Evolutionary conservation across 495 filamentous ascomycete genomes (phyloP).

Genomic region (Endocarpon pusillum): DNA sequence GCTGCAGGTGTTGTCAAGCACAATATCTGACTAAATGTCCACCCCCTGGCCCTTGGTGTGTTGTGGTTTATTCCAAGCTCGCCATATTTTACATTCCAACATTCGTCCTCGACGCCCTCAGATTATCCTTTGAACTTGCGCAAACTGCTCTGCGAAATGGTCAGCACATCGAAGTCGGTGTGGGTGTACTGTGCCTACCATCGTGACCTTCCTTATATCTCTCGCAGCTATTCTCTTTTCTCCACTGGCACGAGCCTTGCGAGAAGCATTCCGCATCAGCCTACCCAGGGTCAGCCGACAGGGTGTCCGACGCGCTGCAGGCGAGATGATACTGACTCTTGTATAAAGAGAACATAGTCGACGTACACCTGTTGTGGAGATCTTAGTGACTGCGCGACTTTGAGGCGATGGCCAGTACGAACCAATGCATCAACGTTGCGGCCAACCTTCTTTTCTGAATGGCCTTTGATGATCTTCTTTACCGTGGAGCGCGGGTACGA

Average conservation of each 20-base stretch:
- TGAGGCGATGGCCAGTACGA: conserved; percentile 13
- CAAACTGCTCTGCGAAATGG: conserved; percentile 38
- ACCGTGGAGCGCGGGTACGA: conserved; percentile 72
- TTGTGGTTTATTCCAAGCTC: too few species aligned
- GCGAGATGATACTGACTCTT: conserved; percentile 41
- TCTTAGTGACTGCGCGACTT: not conserved
- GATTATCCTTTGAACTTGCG: conserved; percentile 60
- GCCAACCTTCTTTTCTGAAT: conserved; percentile 59
- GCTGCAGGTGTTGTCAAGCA: too few species aligned
- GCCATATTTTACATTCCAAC: too few species aligned
- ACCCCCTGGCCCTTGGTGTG: too few species aligned
- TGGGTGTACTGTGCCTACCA: conserved; percentile 29
- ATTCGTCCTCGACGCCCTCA: too few species aligned
- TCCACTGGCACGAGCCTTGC: conserved; percentile 55
- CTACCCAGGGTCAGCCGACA: conserved; percentile 25
- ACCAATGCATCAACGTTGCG: conserved; percentile 83
- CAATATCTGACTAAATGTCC: too few species aligned
- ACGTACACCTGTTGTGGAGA: conserved; percentile 50
- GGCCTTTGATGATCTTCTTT: conserved; percentile 79
- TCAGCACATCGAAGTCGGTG: not conserved
- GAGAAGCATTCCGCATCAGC: conserved; percentile 67
- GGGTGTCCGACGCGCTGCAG: not conserved
- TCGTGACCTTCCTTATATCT: conserved; percentile 59
- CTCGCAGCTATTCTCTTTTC: conserved; percentile 57
- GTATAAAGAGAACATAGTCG: conserved; percentile 79